phyloP scores from a whole-genome alignment of 495 filamentous ascomycete species.

The Diplogelasinospora grovesii region DNA sequence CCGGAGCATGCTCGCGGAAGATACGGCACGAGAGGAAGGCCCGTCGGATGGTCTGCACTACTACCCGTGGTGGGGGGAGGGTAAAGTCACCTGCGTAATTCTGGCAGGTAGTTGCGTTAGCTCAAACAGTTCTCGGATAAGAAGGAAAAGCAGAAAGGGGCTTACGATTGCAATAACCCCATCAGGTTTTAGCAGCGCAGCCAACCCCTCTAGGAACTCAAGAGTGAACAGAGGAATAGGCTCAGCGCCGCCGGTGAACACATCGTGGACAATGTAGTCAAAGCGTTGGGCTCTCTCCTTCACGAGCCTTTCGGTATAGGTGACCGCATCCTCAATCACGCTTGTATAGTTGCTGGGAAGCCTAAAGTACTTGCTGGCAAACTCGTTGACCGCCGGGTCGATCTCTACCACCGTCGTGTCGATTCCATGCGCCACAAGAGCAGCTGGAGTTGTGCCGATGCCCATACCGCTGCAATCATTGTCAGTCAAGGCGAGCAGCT shows the following conservation, averaged over 20 bases:
- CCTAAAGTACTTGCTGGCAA: conserved; percentile 74
- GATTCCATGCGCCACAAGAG: conserved; percentile 80
- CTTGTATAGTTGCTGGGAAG: conserved; percentile 71
- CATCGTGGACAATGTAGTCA: conserved; percentile 94
- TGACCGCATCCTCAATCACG: conserved; percentile 73
- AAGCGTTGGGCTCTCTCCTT: conserved; percentile 43
- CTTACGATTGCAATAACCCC: conserved; percentile 88
- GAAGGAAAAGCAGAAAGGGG: conserved; percentile 7
- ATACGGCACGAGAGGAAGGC: conserved; percentile 77
- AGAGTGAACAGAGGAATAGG: conserved; percentile 80
- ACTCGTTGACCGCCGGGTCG: conserved; percentile 80
- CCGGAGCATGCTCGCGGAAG: conserved; percentile 70
- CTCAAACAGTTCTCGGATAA: background rate
- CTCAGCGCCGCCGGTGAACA: conserved; percentile 96
- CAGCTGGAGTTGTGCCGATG: conserved; percentile 82
- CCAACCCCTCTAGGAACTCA: conserved; percentile 67
- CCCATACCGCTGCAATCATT: conserved; percentile 68
- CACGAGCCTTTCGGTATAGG: conserved; percentile 56
- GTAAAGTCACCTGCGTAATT: conserved; percentile 94
- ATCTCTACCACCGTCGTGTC: conserved; percentile 90
- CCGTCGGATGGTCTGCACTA: conserved; percentile 63
- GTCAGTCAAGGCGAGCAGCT: too few species aligned
- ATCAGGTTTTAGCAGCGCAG: conserved; percentile 61
- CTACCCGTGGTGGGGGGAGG: conserved; percentile 60
- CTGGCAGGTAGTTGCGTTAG: conserved; percentile 31